Conservation (phyloP, 768 basidiomycete species). For the Chiua virens region DNA sequence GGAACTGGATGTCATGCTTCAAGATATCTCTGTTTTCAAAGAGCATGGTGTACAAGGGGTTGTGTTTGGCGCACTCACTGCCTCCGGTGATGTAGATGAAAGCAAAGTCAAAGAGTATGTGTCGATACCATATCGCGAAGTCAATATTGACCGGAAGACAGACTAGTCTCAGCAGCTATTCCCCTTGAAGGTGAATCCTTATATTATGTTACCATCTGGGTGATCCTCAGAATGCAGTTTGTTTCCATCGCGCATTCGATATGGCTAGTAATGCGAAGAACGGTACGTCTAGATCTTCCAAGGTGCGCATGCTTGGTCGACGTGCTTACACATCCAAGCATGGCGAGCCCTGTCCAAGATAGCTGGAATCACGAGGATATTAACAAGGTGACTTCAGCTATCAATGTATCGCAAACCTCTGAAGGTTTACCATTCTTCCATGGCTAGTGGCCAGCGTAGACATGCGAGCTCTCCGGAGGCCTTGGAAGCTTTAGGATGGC, state of each 20-base stretch:
- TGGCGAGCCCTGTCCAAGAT: conserved; percentile 51
- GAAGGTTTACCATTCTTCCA: background rate
- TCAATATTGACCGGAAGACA: conserved; percentile 21
- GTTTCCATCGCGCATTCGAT: conserved; percentile 80
- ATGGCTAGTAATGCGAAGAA: conserved; percentile 57
- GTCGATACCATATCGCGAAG: background rate
- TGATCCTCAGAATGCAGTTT: conserved; percentile 44
- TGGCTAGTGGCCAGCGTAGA: conserved; percentile 51
- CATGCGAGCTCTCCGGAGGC: conserved; percentile 40
- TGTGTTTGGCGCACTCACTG: conserved; percentile 62
- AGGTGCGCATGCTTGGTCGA: background rate
- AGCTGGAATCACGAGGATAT: conserved; percentile 67
- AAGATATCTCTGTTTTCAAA: conserved; percentile 68
- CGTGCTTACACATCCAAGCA: conserved; percentile 15
- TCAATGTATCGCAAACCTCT: background rate
- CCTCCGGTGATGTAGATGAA: conserved; percentile 59
- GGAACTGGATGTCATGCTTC: conserved; percentile 72
- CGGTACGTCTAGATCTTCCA: conserved; percentile 38
- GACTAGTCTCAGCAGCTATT: conserved; percentile 55
- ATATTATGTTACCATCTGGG: background rate
- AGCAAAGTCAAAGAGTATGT: conserved; percentile 49
- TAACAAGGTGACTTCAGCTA: conserved; percentile 62
- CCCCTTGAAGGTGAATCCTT: conserved; percentile 57
- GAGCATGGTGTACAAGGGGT: conserved; percentile 58
- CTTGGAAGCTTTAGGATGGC: conserved; percentile 39